phyloP scores from a whole-genome alignment of 2,329 filamentous ascomycete genomes.

The Pseudogymnoascus verrucosus region DNA sequence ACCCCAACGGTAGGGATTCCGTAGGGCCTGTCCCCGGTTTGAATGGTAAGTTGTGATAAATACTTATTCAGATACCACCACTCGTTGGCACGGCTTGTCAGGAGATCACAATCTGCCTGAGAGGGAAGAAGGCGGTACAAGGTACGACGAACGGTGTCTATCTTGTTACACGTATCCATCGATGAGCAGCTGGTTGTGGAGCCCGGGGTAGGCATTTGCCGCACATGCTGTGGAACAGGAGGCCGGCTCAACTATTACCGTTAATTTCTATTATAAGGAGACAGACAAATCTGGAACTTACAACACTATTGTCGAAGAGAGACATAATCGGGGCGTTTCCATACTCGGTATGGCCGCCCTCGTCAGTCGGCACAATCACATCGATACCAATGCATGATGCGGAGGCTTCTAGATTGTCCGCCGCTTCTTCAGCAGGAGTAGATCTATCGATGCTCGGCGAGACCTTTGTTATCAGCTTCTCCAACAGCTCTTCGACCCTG shows the following conservation, averaged over 20 bases:
- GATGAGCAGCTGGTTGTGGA: conserved; percentile 13
- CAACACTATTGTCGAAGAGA: conserved; percentile 25
- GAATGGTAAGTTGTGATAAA: conserved; percentile 13
- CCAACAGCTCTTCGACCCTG: conserved; percentile 23
- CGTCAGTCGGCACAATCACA: conserved; percentile 19
- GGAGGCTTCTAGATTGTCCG: background rate
- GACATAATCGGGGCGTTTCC: conserved; percentile 22
- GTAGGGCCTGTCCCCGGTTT: background rate
- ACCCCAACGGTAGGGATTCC: conserved; percentile 18
- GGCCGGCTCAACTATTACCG: conserved; percentile 6
- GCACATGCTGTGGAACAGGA: conserved; percentile 4
- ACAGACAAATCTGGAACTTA: conserved; percentile 13
- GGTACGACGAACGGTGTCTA: conserved; percentile 23
- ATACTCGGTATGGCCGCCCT: conserved; percentile 9
- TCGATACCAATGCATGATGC: conserved; percentile 23
- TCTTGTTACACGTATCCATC: conserved; percentile 17
- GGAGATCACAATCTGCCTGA: conserved; percentile 20
- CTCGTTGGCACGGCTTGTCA: conserved; percentile 18
- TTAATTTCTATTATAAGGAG: background rate
- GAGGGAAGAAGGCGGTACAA: conserved; percentile 24
- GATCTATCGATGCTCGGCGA: conserved; percentile 16
- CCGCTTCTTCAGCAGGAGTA: background rate
- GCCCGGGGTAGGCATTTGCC: conserved; percentile 18
- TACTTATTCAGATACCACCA: conserved; percentile 23
- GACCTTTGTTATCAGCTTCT: conserved; percentile 24